Percentiles rank a stretch among this genome's conserved stretches.
phyloP scores from a whole-genome alignment of 2,329 filamentous ascomycete genomes.

The Diaporthe sp. region DNA sequence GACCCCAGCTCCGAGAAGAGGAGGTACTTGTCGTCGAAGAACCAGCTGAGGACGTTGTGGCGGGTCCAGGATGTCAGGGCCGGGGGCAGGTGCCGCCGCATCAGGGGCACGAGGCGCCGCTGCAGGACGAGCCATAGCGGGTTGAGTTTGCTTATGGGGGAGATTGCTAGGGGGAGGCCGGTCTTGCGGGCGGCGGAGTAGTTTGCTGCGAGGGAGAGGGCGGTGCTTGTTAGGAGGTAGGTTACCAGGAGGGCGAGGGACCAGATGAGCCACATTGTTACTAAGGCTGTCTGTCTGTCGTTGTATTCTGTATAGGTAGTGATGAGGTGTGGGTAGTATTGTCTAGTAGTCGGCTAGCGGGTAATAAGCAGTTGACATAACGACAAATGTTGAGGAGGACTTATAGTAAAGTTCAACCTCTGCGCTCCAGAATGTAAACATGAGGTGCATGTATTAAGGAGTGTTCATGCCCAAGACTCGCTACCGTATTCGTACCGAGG shows the following conservation, averaged over 20 bases:
- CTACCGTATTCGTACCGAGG: not conserved
- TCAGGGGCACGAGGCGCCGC: not conserved
- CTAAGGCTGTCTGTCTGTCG: not conserved
- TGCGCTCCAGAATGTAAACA: not conserved
- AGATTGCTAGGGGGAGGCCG: constrained; percentile 18
- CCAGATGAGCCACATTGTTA: constrained; percentile 1
- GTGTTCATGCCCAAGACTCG: not conserved
- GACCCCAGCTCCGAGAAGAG: not conserved
- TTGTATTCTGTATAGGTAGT: not conserved
- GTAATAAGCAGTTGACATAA: not conserved
- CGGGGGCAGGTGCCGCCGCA: not conserved
- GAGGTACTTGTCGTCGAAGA: constrained; percentile 26
- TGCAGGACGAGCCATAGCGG: constrained; percentile 1
- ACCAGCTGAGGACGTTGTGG: constrained; percentile 16
- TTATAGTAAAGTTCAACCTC: not conserved
- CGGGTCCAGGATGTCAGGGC: not conserved
- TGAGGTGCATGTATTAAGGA: not conserved
- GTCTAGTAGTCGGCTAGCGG: not conserved
- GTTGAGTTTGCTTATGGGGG: constrained; percentile 10
- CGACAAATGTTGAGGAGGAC: not conserved
- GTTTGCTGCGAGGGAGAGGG: constrained; percentile 1
- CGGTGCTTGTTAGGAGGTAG: constrained; percentile 15
- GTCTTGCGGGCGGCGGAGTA: constrained; percentile 11
- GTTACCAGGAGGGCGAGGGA: not conserved
- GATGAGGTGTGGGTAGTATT: too few species aligned